Base-by-base conservation (phyloP, 371 early-diverging fungal species). In the Mucor plumbeus region DNA sequence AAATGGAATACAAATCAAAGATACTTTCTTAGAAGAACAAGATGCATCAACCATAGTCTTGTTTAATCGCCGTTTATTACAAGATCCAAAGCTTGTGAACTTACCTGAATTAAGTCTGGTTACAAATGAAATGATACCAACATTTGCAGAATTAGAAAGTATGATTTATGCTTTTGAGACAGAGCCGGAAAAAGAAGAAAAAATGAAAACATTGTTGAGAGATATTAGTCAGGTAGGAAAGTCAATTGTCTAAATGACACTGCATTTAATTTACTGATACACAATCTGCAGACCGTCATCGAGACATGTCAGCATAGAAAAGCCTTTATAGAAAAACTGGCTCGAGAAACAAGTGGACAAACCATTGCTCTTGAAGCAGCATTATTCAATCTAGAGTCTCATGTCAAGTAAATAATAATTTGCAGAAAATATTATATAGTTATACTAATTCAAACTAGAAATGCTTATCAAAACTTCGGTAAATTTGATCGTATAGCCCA, bases 401-500 rank as follows among this genome's bases (percentile, higher is more conserved):
- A 69, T 63, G 60, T 69, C 38, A 64, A 60, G 69, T 69, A 69
- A 69, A 26, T 38, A 5, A 2, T 38, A 38, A 1, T 38, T 2
- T 36, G 7, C 11, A 26, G 26, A 26, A 26, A 26, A 26, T 26
- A 39, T 36, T 13, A 13, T 47, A n/a, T 11, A 17, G n/a, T 14
- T 4, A 59, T 26, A 14, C 15, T 33, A 36, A 21, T 21, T 39
- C 5, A 36, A 17, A 55, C 36, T 34, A 71, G 69, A 54, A 47
- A 68, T 2, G 72, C 72, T 33, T 38, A 68, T 41, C 65, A 72
- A 43, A 68, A 40, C 14, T 50, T 72, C n/a, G 55, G 44, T 19
- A 72, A 65, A 53, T 72, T 72, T 57, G 69, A 68, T 19, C 64
- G 72, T n/a, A 72, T 72, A n/a, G 72, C 65, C 13, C 72, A 72